Evolutionary conservation across 257 asterid genomes (phyloP).

Genomic region (Nemophila menziesii): DNA sequence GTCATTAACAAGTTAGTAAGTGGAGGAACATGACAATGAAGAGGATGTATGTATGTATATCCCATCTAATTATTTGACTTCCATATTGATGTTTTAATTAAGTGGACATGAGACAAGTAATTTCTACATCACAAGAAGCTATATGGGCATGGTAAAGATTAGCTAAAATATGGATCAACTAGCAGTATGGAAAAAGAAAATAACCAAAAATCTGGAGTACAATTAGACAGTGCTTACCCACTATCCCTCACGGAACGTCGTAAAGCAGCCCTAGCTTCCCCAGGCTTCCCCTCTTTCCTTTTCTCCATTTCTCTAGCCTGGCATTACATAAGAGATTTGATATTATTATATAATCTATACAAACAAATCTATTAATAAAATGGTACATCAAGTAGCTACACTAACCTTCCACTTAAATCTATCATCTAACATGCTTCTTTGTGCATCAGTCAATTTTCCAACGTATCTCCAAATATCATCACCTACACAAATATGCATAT

Average conservation of each 20-base stretch:
- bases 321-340: slow-evolving; percentile 2
- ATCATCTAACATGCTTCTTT: slow-evolving; percentile 97
- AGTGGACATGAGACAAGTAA: too few species aligned
- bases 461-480: slow-evolving; percentile 98
- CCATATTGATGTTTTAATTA: too few species aligned
- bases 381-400: neutral
- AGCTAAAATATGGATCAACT: too few species aligned
- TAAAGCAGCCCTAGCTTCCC: slow-evolving; percentile 87
- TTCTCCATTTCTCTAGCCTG: slow-evolving; percentile 99
- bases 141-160: too few species aligned
- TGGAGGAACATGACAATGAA: too few species aligned
- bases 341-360: neutral
- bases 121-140: too few species aligned
- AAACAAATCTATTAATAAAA: neutral
- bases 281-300: slow-evolving; percentile 90
- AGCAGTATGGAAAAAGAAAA: too few species aligned
- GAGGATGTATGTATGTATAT: too few species aligned
- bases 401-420: slow-evolving; percentile 95
- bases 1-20: too few species aligned
- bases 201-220: too few species aligned
- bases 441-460: slow-evolving; percentile 92
- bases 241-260: slow-evolving; percentile 96
- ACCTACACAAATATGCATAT: slow-evolving; percentile 40
- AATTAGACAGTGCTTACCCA: slow-evolving; percentile 63
- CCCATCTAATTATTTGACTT: too few species aligned